Evolutionary conservation across 108 stramenopile genomes (phyloP), one percentile per base, ranked within the genome.

Genomic region (Stephanodiscus triporus): DNA sequence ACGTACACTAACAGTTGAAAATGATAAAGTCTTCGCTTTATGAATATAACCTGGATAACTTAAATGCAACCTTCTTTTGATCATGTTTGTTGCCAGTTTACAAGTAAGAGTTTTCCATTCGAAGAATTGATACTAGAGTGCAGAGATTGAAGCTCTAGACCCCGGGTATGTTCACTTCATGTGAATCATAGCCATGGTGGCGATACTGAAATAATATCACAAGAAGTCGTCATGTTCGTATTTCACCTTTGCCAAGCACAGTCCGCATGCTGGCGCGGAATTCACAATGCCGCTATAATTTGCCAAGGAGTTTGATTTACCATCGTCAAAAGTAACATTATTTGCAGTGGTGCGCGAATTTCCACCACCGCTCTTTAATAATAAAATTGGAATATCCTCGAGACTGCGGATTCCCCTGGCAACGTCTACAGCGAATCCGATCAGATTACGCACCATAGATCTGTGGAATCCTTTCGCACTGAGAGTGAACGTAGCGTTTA

Each of bases 361-460:
- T n/a, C 27, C 66, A 17, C 54, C 58, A 40, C 40, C 9, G 11
- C 7, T 40, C 55, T 47, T 29, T 24, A 37, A 20, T 27, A 81
- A 37, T 55, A 81, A 50, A 19, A 20, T 32, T 22, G 54, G 61
- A 50, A 75, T 64, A n/a, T 73, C 64, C 26, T 74, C 66, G 45
- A 74, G 24, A 14, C 20, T 60, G 8, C 58, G 60, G 20, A 63
- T 11, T 9, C 92, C 87, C 34, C 88, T 73, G 11, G 84, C 78
- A 1, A 89, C 77, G 64, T 93, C 92, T 10, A 94, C 88, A 9
- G 88, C 81, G 78, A 87, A 94, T 2, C 93, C 93, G 9, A 91
- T 68, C 59, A 94, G 67, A 69, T 90, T 90, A 26, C 93, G 80
- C 1, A 94, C 87, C 90, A 89, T 89, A 13, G 86, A 85, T 38